phyloP scores from a whole-genome alignment of 2,329 filamentous ascomycete genomes.

The Xylariaceae sp. region DNA sequence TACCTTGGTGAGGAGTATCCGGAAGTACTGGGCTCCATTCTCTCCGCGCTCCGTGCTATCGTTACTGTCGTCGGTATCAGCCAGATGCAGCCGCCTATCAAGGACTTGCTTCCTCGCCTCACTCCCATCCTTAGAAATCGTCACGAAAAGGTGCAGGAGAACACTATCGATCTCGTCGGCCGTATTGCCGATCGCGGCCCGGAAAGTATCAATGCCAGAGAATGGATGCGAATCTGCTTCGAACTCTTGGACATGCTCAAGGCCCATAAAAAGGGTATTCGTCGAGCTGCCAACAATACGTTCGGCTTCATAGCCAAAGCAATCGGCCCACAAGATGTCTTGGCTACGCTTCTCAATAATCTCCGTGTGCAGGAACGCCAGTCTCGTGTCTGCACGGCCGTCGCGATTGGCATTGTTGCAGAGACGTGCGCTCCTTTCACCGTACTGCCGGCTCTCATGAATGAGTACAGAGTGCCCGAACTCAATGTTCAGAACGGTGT shows the following conservation, averaged over 20 bases:
- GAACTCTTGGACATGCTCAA: conserved; percentile 99
- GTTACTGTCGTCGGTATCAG: conserved; percentile 97
- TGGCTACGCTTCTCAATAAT: conserved; percentile 94
- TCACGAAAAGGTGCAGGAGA: conserved; percentile 98
- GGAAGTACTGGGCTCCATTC: conserved; percentile 92
- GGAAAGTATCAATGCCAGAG: conserved; percentile 91
- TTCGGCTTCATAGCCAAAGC: conserved; percentile 99
- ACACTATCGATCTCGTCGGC: conserved; percentile 95
- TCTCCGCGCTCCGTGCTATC: conserved; percentile 90
- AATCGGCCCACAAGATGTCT: conserved; percentile 94
- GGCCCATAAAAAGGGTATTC: conserved; percentile 98
- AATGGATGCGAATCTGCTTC: conserved; percentile 99
- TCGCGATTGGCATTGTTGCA: conserved; percentile 96
- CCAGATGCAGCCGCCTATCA: conserved; percentile 97
- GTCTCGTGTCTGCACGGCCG: conserved; percentile 95
- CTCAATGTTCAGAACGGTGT: conserved; percentile 99
- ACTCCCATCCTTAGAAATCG: conserved; percentile 98
- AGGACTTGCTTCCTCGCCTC: conserved; percentile 87
- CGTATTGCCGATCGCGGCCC: conserved; percentile 96
- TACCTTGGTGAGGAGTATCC: conserved; percentile 98
- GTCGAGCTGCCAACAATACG: conserved; percentile 97
- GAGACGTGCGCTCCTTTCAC: conserved; percentile 98
- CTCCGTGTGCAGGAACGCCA: conserved; percentile 95
- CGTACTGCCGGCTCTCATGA: conserved; percentile 97
- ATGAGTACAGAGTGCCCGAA: conserved; percentile 97